Base-by-base conservation (phyloP, 2,329 filamentous ascomycete genomes). In the Fusarium buharicum region DNA sequence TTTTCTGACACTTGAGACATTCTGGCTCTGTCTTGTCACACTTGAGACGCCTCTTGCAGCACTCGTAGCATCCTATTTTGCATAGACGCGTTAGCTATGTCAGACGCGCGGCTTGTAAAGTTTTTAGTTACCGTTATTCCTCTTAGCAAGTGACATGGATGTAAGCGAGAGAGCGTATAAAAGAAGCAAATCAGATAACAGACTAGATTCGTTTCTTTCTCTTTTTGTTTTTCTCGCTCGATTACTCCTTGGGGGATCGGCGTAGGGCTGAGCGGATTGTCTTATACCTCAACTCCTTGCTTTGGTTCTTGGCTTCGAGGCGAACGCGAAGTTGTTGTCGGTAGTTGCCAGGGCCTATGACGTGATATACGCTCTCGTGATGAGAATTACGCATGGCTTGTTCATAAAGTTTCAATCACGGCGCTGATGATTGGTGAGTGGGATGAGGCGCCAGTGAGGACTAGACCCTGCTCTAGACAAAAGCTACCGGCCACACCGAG, bases 21-120 rank as follows among this genome's bases (percentile, higher is more conserved):
- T 72, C 66, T 2, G 77, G 77, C 43, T 76, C 72, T 16, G 70
- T 69, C 55, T 74, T 76, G 62, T 79, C 77, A 62, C 77, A 79
- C 28, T 71, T 72, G 24, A 79, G 73, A 20, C 77, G 72, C 31
- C 77, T 71, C 46, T 67, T 73, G 45, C 70, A 74, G 59, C 77
- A 79, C 60, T 79, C 74, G 33, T 75, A 73, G 45, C 77, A 79
- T 17, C 77, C 74, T 74, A 30, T 24, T 24, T 24, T 24, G 4
- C 10, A 2, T 6, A 17, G 1, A 13, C 2, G 16, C 16, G 34
- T 52, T 39, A 55, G 45, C 17, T 28, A 37, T 55, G 6, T 24
- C 11, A 53, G 10, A 9, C 10, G 22, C 17, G 10, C 17, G 17
- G 24, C 6, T 24, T 6, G 22, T 24, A 24, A 8, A 24, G 22